Evolutionary conservation across 163 green algal species (phyloP).

Genomic region (Smithsoniella earleae): DNA sequence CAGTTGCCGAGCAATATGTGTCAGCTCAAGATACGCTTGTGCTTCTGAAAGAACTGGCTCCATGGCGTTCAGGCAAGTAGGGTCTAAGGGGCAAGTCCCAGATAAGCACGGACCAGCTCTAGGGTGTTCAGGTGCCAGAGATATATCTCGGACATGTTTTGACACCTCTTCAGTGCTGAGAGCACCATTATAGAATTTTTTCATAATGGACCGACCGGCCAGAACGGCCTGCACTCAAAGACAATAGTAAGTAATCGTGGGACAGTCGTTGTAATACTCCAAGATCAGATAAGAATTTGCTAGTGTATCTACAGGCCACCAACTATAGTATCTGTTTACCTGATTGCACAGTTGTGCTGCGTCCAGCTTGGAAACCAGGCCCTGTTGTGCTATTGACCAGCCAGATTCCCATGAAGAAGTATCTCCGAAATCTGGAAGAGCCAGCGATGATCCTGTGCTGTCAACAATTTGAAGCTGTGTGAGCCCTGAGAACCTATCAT

Average conservation of each 20-base stretch:
- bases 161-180: conserved; percentile 1
- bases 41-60: conserved; percentile 7
- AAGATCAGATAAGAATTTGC: too few species aligned
- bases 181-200: conserved; percentile 1
- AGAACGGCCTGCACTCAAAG: conserved; percentile 18
- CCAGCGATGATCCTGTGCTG: not conserved
- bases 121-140: not conserved
- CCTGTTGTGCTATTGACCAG: not conserved
- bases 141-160: not conserved
- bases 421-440: not conserved
- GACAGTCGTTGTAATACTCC: too few species aligned
- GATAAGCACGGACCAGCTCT: not conserved
- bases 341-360: conserved; percentile 18
- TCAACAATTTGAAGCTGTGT: not conserved
- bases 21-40: conserved; percentile 15
- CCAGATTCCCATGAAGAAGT: not conserved
- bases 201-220: conserved; percentile 4
- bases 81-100: not conserved
- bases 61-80: not conserved
- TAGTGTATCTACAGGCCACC: too few species aligned
- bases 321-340: too few species aligned
- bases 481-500: conserved; percentile 36
- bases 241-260: too few species aligned
- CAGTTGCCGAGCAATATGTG: conserved; percentile 18
- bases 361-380: not conserved